phyloP scores from a whole-genome alignment of 768 basidiomycete species.

The Rhodotorula sphaerocarpa region DNA sequence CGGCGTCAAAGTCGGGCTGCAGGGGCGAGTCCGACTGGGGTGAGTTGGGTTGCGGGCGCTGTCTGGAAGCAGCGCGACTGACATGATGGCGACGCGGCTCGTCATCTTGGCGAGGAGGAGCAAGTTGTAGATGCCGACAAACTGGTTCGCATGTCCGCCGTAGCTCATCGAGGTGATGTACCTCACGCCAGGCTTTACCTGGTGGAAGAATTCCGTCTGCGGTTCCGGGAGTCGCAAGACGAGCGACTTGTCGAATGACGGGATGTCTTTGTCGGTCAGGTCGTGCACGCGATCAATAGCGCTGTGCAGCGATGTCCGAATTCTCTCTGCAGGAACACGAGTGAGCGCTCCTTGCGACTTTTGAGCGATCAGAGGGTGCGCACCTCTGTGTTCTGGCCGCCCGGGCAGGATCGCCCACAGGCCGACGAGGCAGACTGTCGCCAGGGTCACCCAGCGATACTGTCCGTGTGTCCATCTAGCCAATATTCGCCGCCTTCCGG shows the following conservation, averaged over 20 bases:
- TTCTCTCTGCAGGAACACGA: no score
- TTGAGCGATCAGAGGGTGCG: no score
- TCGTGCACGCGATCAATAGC: background rate
- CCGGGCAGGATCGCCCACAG: no score
- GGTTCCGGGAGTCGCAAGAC: background rate
- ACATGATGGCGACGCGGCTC: slow-evolving; percentile 31
- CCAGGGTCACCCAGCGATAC: no score
- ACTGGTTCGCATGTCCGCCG: slow-evolving; percentile 35
- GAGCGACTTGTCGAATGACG: background rate
- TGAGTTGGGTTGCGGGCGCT: no score
- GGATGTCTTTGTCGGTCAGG: background rate
- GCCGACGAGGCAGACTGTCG: no score
- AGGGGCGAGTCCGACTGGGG: no score
- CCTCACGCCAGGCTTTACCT: slow-evolving; percentile 18
- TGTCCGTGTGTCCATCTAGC: no score
- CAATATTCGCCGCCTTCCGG: no score
- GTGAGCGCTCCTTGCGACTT: no score
- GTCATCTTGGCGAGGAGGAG: slow-evolving; percentile 25
- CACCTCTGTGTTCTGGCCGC: no score
- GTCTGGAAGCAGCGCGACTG: background rate
- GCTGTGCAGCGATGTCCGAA: background rate
- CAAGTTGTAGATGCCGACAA: slow-evolving; percentile 30
- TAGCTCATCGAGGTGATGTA: slow-evolving; percentile 24
- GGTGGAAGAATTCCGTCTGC: slow-evolving; percentile 6
- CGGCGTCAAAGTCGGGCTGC: slow-evolving; percentile 25